phyloP scores from a whole-genome alignment of 2,329 filamentous ascomycete species.

The Fusarium duplospermum region DNA sequence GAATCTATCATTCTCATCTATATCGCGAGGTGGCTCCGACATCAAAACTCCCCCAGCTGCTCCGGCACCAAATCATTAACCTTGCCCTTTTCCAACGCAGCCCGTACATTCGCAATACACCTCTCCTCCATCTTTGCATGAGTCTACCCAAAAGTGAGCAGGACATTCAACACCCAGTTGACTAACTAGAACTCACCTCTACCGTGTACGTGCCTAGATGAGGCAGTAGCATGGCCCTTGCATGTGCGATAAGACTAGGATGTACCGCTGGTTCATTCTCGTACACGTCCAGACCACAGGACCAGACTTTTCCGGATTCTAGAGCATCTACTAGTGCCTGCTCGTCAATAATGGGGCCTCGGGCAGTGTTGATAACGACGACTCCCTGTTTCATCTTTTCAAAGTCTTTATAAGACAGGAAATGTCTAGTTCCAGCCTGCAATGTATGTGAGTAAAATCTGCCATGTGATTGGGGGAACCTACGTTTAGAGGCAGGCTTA shows the following conservation, averaged over 20 bases:
- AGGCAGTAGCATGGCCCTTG: neutral
- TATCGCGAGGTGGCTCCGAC: neutral
- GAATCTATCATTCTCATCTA: neutral
- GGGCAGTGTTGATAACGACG: neutral
- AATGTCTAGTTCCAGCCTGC: neutral
- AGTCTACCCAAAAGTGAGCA: neutral
- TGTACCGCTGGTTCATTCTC: neutral
- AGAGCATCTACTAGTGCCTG: neutral
- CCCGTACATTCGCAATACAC: neutral
- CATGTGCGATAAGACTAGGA: neutral
- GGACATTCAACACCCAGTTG: neutral
- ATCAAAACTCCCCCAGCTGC: neutral
- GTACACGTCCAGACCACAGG: neutral
- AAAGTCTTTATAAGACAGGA: neutral
- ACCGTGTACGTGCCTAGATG: neutral
- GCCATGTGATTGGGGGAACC: neutral
- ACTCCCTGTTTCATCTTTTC: neutral
- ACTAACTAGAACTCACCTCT: neutral
- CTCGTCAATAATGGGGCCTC: neutral
- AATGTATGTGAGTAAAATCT: neutral
- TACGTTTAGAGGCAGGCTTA: neutral
- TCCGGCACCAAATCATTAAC: neutral
- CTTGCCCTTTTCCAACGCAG: neutral
- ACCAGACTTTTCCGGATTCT: neutral
- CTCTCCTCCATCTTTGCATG: neutral